phyloP scores from a whole-genome alignment of 1,284 basidiomycete species.

The Boletus semigastroideus region DNA sequence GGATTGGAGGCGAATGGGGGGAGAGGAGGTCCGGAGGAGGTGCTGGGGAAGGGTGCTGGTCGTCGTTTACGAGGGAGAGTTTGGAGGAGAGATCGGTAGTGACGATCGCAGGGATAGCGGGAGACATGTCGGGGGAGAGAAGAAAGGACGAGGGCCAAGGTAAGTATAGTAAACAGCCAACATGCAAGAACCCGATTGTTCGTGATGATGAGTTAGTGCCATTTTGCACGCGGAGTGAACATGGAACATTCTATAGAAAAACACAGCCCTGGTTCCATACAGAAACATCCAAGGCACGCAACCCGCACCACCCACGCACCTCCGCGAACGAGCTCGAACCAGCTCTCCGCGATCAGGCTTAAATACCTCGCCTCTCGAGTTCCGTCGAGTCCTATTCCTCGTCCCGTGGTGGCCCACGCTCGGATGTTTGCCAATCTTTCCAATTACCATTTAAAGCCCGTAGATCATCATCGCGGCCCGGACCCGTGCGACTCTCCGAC shows the following conservation, averaged over 20 bases:
- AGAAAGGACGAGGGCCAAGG: not conserved
- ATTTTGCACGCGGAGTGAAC: constrained; percentile 2
- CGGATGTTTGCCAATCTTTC: not conserved
- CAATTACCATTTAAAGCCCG: constrained; percentile 23
- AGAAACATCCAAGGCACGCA: constrained; percentile 15
- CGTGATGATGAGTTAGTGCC: not conserved
- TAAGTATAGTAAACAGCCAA: not conserved
- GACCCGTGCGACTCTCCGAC: constrained; percentile 5
- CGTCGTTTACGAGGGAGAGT: constrained; percentile 20
- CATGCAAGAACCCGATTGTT: not conserved
- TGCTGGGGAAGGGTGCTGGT: not conserved
- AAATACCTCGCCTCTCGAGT: constrained; percentile 3
- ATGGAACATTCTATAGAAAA: constrained; percentile 33
- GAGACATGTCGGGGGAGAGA: constrained; percentile 18
- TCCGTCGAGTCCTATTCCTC: not conserved
- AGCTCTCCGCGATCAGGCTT: not conserved
- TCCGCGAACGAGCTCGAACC: not conserved
- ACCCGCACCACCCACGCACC: constrained; percentile 14
- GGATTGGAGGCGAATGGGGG: constrained; percentile 8
- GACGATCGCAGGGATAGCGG: constrained; percentile 35
- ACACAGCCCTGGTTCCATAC: constrained; percentile 31
- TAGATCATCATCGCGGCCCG: constrained; percentile 24
- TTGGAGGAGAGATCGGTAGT: constrained; percentile 37
- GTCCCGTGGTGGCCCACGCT: not conserved
- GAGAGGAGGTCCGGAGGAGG: constrained; percentile 22